Percentiles rank a stretch among this genome's conserved stretches.
phyloP scores from a whole-genome alignment of 2,329 filamentous ascomycete genomes.

The Metarhizium sp. region DNA sequence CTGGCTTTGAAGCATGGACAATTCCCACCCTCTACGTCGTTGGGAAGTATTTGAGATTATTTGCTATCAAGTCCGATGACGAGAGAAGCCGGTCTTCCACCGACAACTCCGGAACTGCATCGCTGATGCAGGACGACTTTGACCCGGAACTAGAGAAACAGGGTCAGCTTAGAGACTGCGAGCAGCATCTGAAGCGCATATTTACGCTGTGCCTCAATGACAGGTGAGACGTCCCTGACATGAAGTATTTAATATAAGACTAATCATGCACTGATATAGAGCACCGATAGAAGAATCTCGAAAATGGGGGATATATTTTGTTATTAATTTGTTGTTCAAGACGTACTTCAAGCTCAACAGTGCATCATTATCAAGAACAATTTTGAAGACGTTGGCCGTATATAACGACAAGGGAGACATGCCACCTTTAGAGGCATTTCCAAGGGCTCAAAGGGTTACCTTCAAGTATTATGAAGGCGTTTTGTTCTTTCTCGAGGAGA shows the following conservation, averaged over 20 bases:
- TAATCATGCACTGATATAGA: slow-evolving; percentile 31
- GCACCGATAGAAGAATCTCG: slow-evolving; percentile 78
- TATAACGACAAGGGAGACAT: slow-evolving; percentile 64
- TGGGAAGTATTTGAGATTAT: slow-evolving; percentile 76
- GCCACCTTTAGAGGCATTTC: slow-evolving; percentile 69
- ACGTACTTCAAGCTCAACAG: slow-evolving; percentile 96
- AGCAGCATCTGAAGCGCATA: slow-evolving; percentile 81
- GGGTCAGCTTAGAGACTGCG: slow-evolving; percentile 82
- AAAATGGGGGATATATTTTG: slow-evolving; percentile 97
- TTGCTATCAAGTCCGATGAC: slow-evolving; percentile 85
- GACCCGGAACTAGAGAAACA: slow-evolving; percentile 68
- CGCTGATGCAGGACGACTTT: slow-evolving; percentile 68
- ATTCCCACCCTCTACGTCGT: slow-evolving; percentile 82
- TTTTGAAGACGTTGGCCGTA: slow-evolving; percentile 74
- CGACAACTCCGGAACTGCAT: slow-evolving; percentile 27
- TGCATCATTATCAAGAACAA: slow-evolving; percentile 80
- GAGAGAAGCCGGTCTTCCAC: slow-evolving; percentile 38
- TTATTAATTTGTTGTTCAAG: slow-evolving; percentile 93
- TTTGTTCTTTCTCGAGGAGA: slow-evolving; percentile 87
- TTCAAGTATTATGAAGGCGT: slow-evolving; percentile 96
- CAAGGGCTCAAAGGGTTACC: slow-evolving; percentile 83
- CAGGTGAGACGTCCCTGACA: slow-evolving; percentile 43
- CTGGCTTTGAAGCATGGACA: slow-evolving; percentile 78
- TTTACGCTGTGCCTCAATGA: slow-evolving; percentile 87
- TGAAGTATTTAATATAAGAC: background rate